Evolutionary conservation across 1,284 basidiomycete species (phyloP).

Genomic region (Farysia itapuensis): DNA sequence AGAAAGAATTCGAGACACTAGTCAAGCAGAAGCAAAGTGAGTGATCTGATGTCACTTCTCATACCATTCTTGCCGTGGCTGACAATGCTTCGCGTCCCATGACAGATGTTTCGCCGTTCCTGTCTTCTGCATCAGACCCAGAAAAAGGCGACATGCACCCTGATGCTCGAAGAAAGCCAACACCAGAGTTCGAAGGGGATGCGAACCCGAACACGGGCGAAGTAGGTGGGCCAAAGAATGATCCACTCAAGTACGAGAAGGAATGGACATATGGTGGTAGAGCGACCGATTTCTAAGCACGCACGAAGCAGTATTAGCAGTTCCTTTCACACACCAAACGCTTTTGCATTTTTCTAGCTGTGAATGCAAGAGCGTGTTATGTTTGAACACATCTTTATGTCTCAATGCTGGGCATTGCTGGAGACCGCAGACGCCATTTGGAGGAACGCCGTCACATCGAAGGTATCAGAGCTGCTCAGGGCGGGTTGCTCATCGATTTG

Average conservation of each 20-base stretch:
- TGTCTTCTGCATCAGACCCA: conserved; percentile 16
- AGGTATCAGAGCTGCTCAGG: conserved; percentile 1
- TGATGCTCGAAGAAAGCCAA: conserved; percentile 57
- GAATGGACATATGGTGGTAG: conserved; percentile 60
- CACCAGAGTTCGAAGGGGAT: conserved; percentile 65
- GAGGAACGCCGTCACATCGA: conserved; percentile 29
- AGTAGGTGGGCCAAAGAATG: conserved; percentile 65
- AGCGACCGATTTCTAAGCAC: conserved; percentile 50
- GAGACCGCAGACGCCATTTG: conserved; percentile 16
- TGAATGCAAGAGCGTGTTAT: no score
- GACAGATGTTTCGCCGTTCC: conserved; percentile 27
- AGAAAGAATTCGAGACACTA: conserved; percentile 61
- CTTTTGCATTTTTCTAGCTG: no score
- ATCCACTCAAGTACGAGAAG: conserved; percentile 62
- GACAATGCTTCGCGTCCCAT: not conserved
- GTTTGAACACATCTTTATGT: no score
- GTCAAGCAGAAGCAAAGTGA: conserved; percentile 56
- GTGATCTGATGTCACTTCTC: conserved; percentile 6
- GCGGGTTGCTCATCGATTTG: not conserved
- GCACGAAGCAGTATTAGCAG: no score
- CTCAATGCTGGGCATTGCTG: no score
- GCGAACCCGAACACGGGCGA: conserved; percentile 66
- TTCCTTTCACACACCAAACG: no score
- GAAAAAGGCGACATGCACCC: conserved; percentile 57
- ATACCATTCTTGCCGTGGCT: not conserved